Base-by-base conservation (phyloP, 345 rosid species). In the Populus simonii region DNA sequence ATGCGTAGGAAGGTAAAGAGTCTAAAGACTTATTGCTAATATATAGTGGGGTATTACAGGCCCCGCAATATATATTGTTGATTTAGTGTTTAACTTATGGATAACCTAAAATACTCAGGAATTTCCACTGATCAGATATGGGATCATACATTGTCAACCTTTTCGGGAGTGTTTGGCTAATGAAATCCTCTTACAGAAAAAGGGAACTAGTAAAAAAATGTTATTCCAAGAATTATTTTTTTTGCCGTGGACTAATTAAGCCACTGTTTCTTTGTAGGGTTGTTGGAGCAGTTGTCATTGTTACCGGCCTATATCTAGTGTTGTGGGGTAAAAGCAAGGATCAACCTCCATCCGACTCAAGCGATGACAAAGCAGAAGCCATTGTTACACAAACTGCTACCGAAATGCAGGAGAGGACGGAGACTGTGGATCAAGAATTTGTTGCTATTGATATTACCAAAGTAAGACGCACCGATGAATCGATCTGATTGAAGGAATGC, bases 241-340 rank as follows among this genome's bases (percentile, higher is more conserved):
- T n/a, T 10, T 25, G 63, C 29, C 1, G 29, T 10, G 41, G 25
- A 68, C 43, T 68, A 38, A 68, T 36, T 0, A 33, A 12, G 45
- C 25, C 41, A 22, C 25, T 15, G 7, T 39, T 9, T 20, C 43
- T 23, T 41, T 36, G 59, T 67, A 90, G 97, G 92, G 80, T 89
- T 13, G 63, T 89, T 72, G 97, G 97, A 79, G 94, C 92, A 53
- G 2, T 82, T 5, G 90, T 88, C 59, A 91, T 94, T 75, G 91
- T 90, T 4, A 67, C 78, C 22, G 98, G 98, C 11, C 84, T 94
- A 12, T 92, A 94, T 49, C 71, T 88, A 18, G 92, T 92, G 51
- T 80, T 94, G 41, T 94, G 97, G 98, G 96, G 97, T 5, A 90
- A 92, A 70, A 86, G 89, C 79, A 89, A 89, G 80, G 97, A 94